Base-by-base conservation (phyloP, 371 early-diverging fungal genomes). In the Racocetra persica region DNA sequence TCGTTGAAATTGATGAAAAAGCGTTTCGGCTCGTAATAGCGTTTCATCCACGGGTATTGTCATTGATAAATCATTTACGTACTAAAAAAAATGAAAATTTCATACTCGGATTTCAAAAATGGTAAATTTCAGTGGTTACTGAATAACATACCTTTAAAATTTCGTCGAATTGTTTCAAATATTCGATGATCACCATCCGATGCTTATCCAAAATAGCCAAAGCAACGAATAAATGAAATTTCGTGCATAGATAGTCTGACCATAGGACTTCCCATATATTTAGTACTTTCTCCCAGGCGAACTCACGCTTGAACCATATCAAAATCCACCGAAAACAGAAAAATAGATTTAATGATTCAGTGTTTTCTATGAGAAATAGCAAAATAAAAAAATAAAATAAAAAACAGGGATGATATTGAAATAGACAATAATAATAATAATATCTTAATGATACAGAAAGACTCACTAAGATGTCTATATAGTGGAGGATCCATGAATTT, bases 291-390 rank as follows among this genome's bases (percentile, higher is more conserved):
- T 93, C 91, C 90, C 95, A 97, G 73, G 90, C 88, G 81, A 97
- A 96, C 85, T 98, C 98, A 51, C 98, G 91, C 84, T 98, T 98
- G 86, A 96, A 98, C 90, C 94, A 93, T 20, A 98, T 93, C 62
- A 98, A 83, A n/a, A 98, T 84, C 98, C 98, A 98, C 4, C 98
- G 93, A 88, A 96, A 98, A 83, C 97, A 96, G 85, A 92, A 95
- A 83, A 97, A 97, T 81, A 97, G 86, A 83, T 97, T 95, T 63
- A 90, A 85, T 0, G 95, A 91, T 36, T 96, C 97, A 69, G 92
- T 92, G 65, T 87, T 86, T 66, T 94, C 94, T 90, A 84, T 20
- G 45, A 24, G n/a, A 79, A 18, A 49, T 49, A 52, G 52, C 20
- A n/a, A 77, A 60, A 24, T 32, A 67, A 41, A 45, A 66, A 26